Evolutionary conservation across 345 rosid species (phyloP).

Genomic region (Salix udensis): DNA sequence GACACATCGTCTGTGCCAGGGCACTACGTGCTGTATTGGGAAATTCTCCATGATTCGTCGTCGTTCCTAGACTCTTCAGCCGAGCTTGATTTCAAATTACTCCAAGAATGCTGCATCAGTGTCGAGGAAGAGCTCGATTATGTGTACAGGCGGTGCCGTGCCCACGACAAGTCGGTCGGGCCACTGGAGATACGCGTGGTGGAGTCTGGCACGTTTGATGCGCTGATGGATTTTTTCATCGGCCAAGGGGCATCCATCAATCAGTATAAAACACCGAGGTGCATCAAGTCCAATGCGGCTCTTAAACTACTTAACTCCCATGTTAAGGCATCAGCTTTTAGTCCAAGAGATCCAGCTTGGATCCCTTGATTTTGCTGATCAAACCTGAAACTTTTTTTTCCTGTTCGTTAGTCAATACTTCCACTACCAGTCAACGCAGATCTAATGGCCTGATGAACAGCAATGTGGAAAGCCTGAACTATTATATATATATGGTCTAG

Average conservation of each 20-base stretch:
- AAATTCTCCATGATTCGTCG: conserved; percentile 25
- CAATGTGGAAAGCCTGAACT: too few relatives aligned
- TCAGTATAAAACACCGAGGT: conserved; percentile 65
- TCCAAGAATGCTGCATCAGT: conserved; percentile 52
- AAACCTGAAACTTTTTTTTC: too few relatives aligned
- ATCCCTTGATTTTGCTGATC: conserved; percentile 22
- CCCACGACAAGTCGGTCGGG: conserved; percentile 47
- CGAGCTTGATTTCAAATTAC: conserved; percentile 25
- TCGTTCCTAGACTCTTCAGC: neutral
- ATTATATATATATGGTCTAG: too few relatives aligned
- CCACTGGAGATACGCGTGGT: conserved; percentile 62
- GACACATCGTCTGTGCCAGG: conserved; percentile 59
- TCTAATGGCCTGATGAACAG: too few relatives aligned
- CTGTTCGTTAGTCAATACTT: too few relatives aligned
- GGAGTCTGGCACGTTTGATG: conserved; percentile 47
- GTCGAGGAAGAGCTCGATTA: conserved; percentile 60
- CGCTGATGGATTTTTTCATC: conserved; percentile 54
- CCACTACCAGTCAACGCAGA: too few relatives aligned
- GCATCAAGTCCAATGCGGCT: conserved; percentile 48
- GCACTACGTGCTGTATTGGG: conserved; percentile 64
- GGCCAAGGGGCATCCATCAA: conserved; percentile 62
- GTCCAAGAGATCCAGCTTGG: conserved; percentile 65
- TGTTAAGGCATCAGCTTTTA: conserved; percentile 50
- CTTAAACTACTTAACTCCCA: conserved; percentile 49
- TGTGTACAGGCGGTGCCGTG: conserved; percentile 54